Percentiles rank a stretch among this genome's conserved stretches.
Evolutionary conservation across 1,284 basidiomycete species (phyloP).

Genomic region (Boletus semigastroideus): DNA sequence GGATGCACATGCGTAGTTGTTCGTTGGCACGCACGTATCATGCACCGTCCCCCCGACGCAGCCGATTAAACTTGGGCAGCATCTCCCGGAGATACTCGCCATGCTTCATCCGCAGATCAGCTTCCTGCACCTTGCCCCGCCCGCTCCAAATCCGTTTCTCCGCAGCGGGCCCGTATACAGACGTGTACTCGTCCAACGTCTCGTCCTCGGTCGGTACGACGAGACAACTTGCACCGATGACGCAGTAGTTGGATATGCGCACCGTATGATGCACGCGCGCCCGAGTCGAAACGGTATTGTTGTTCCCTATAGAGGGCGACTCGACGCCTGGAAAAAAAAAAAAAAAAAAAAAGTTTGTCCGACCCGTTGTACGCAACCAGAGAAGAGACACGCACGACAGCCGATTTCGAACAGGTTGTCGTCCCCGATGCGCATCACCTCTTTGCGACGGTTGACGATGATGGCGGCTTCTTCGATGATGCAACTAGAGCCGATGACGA

Average conservation of each 20-base stretch:
- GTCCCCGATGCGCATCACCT: constrained; percentile 89
- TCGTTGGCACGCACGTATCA: constrained; percentile 19
- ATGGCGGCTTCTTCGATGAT: constrained; percentile 91
- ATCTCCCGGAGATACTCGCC: constrained; percentile 89
- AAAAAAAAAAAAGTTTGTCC: too few relatives aligned
- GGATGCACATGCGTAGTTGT: background rate
- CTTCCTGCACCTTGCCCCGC: constrained; percentile 80
- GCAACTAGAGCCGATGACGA: constrained; percentile 84
- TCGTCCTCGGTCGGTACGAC: constrained; percentile 76
- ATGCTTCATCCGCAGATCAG: constrained; percentile 83
- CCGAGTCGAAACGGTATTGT: constrained; percentile 83
- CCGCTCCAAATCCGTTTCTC: constrained; percentile 83
- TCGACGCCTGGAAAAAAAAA: constrained; percentile 67
- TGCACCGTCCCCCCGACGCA: constrained; percentile 59
- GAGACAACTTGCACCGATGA: constrained; percentile 77
- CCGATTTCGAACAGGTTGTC: constrained; percentile 93
- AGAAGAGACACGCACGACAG: constrained; percentile 58
- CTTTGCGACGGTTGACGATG: constrained; percentile 83
- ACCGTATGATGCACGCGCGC: constrained; percentile 80
- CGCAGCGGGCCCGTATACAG: constrained; percentile 76
- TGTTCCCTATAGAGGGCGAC: constrained; percentile 76
- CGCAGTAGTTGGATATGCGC: constrained; percentile 75
- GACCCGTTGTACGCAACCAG: background rate
- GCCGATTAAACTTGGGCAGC: constrained; percentile 83
- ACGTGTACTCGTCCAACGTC: constrained; percentile 80